phyloP scores from a whole-genome alignment of 202 grass and related monocot species.

The Setaria italica region DNA sequence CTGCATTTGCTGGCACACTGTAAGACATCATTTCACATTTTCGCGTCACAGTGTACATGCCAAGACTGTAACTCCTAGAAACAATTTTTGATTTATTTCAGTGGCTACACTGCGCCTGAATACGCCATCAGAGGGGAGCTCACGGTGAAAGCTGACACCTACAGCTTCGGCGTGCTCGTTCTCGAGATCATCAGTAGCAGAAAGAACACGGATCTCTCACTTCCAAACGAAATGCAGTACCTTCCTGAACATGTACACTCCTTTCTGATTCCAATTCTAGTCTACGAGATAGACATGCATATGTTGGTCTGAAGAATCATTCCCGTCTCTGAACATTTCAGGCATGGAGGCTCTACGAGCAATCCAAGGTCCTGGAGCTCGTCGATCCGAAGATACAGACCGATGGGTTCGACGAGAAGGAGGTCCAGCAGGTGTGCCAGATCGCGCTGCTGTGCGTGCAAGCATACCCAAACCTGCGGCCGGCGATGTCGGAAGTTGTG shows the following conservation, averaged over 20 bases:
- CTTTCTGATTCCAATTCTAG: background rate
- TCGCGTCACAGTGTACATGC: background rate
- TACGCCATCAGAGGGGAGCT: slow-evolving; percentile 73
- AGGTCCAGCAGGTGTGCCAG: slow-evolving; percentile 54
- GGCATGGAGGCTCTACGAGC: slow-evolving; percentile 75
- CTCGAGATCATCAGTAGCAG: slow-evolving; percentile 71
- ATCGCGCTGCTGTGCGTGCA: slow-evolving; percentile 74
- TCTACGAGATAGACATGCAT: background rate
- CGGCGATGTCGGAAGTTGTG: slow-evolving; percentile 84
- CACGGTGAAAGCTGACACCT: slow-evolving; percentile 70
- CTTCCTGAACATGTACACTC: slow-evolving; percentile 61
- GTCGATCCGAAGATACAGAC: slow-evolving; percentile 50
- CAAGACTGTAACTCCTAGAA: background rate
- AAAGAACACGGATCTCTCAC: slow-evolving; percentile 70
- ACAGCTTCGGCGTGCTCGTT: slow-evolving; percentile 74
- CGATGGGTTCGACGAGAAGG: slow-evolving; percentile 43
- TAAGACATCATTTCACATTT: background rate
- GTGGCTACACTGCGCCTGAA: slow-evolving; percentile 72
- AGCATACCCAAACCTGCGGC: slow-evolving; percentile 53
- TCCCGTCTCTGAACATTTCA: slow-evolving; percentile 35
- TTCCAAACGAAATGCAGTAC: slow-evolving; percentile 77
- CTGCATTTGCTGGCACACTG: slow-evolving; percentile 64
- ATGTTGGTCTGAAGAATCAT: background rate
- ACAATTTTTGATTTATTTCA: slow-evolving; percentile 11
- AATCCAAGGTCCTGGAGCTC: slow-evolving; percentile 56